Base-by-base conservation (phyloP, 345 rosid genomes). In the Camelina sativa region DNA sequence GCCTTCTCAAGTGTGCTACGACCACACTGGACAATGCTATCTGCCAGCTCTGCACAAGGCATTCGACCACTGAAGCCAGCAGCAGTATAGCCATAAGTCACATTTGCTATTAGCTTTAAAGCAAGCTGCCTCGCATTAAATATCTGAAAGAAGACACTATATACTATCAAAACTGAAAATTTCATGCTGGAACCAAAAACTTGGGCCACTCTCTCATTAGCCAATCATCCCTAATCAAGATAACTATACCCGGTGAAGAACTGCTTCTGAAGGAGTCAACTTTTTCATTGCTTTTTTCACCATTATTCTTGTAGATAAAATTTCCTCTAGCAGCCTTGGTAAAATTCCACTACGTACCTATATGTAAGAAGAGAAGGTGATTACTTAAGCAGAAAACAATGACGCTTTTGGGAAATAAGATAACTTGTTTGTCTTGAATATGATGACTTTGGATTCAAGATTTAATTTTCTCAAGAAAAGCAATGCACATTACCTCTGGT, bases 31-130 rank as follows among this genome's bases (percentile, higher is more conserved):
- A 94, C 98, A 52, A 94, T 94, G 69, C 98, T 94, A 79, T 94
- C 98, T 51, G 98, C 97, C 87, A 94, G 89, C 88, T 94, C 97
- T 34, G 97, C 96, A 88, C 97, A 94, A 44, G 98, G 98, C 98
- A 94, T 94, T 71, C 97, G 97, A 55, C 97, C 98, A 77, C 98
- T 94, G 82, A 94, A 94, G 71, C 98, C 98, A 83, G 97, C 97
- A 78, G 98, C 98, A 35, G 98, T 88, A 76, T 91, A 94, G 63
- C 98, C 98, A 80, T 94, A 94, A 1, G 98, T 94, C 66, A 94
- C 98, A 77, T 94, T 94, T 74, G 98, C 92, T 79, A 94, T 91
- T 77, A 94, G 88, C 91, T 94, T 94, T 78, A 94, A 78, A 80
- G 98, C 98, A 81, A 94, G 98, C 82, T 94, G 98, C 62, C 98